Evolutionary conservation across 352 stramenopile species (phyloP).

Genomic region (Aphanomyces cochlioides): DNA sequence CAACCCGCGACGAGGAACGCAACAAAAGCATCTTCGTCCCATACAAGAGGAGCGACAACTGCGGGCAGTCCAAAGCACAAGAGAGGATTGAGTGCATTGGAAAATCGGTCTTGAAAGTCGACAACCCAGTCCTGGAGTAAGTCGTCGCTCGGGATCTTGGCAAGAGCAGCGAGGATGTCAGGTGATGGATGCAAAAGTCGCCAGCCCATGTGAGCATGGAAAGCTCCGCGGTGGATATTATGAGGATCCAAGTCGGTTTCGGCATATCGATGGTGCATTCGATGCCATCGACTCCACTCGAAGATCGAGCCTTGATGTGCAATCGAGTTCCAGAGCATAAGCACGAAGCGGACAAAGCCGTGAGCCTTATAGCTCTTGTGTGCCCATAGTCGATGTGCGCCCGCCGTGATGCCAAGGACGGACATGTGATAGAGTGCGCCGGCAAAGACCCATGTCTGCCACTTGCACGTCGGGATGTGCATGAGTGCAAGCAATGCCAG

Average conservation of each 20-base stretch:
- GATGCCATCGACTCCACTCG: constrained; percentile 98
- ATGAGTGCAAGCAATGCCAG: constrained; percentile 60
- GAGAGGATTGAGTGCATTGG: constrained; percentile 82
- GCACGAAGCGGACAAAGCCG: constrained; percentile 84
- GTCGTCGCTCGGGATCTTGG: constrained; percentile 95
- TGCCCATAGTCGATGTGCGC: constrained; percentile 95
- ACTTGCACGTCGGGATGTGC: constrained; percentile 47
- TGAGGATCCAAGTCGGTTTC: constrained; percentile 94
- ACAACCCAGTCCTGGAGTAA: constrained; percentile 92
- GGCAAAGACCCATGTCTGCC: constrained; percentile 75
- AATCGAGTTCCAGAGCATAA: constrained; percentile 98
- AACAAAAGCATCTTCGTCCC: constrained; percentile 86
- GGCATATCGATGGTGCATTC: constrained; percentile 98
- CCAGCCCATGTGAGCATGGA: constrained; percentile 99
- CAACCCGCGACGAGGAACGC: constrained; percentile 95
- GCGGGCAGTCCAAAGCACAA: constrained; percentile 97
- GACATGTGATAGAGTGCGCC: constrained; percentile 83
- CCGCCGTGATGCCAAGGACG: constrained; percentile 96
- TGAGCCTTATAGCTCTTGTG: constrained; percentile 95
- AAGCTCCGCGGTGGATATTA: constrained; percentile 96
- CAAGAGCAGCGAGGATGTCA: constrained; percentile 75
- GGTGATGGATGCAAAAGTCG: constrained; percentile 97
- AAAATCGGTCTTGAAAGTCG: constrained; percentile 93
- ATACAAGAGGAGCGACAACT: constrained; percentile 87
- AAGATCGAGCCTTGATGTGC: constrained; percentile 95